Conservation (phyloP, 371 early-diverging fungal genomes). For the Rhizomucor pusillus region DNA sequence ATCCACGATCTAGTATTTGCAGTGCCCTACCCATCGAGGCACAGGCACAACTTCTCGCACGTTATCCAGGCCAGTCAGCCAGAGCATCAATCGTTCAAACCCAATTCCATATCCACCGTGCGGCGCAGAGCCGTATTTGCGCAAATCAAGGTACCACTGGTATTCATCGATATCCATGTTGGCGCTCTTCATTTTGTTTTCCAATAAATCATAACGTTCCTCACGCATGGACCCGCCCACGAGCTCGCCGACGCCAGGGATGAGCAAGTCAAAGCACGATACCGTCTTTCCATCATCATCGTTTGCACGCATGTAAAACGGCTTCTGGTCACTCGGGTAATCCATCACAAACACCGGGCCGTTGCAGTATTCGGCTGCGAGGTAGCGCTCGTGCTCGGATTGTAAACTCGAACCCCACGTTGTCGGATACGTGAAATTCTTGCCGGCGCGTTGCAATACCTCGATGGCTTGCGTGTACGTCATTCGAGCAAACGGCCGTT, state of each 20-base stretch:
- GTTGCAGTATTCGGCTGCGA: conserved; percentile 67
- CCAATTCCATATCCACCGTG: conserved; percentile 96
- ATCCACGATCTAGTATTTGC: conserved; percentile 50
- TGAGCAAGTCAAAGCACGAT: conserved; percentile 82
- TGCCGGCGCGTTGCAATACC: conserved; percentile 51
- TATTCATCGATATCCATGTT: conserved; percentile 66
- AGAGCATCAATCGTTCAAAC: conserved; percentile 80
- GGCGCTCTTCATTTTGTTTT: conserved; percentile 52
- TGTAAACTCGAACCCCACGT: conserved; percentile 80
- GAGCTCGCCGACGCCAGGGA: conserved; percentile 90
- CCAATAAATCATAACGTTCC: conserved; percentile 56
- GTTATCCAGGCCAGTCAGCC: conserved; percentile 79
- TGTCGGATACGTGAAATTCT: conserved; percentile 63
- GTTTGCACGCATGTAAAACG: conserved; percentile 91
- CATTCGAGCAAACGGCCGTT: conserved; percentile 68
- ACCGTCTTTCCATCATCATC: conserved; percentile 63
- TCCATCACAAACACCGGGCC: conserved; percentile 90
- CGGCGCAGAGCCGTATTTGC: conserved; percentile 81
- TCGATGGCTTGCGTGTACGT: conserved; percentile 84
- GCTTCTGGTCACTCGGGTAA: conserved; percentile 81
- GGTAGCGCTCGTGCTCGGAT: conserved; percentile 85
- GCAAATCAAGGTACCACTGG: conserved; percentile 87
- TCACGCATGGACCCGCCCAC: conserved; percentile 91
- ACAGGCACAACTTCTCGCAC: conserved; percentile 85
- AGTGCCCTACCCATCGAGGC: conserved; percentile 65